These are phyloP conservation scores for Phanerochaete sordida DNA, from an alignment of 768 basidiomycete species.

Conservation along the genomic window DNA sequence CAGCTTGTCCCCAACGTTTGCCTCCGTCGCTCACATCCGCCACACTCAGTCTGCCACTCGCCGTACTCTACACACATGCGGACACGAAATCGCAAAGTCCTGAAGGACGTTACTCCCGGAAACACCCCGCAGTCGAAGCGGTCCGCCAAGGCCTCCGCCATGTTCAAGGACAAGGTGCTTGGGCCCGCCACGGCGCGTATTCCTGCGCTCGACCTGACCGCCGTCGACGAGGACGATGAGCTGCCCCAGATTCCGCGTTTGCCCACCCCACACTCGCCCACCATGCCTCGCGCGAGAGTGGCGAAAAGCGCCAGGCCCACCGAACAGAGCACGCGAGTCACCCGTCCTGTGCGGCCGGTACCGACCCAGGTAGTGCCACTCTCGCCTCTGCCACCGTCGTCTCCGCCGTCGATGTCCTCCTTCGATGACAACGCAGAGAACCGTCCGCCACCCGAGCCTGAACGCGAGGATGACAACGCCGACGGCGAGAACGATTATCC, in stretches of 20 bases:
- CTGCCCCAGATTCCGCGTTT: neutral
- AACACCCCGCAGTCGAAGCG: constrained; percentile 21
- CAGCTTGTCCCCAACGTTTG: neutral
- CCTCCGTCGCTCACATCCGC: neutral
- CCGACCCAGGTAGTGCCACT: constrained; percentile 6
- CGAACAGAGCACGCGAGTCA: neutral
- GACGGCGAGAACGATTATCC: constrained; percentile 1
- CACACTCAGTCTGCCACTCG: neutral
- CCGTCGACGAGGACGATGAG: neutral
- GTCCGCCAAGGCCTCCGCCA: neutral
- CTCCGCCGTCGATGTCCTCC: constrained; percentile 18
- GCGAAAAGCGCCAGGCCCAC: neutral
- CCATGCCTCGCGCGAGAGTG: neutral
- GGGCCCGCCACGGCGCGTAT: neutral
- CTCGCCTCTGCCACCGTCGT: constrained; percentile 26
- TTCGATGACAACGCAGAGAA: constrained; percentile 3
- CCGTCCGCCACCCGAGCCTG: neutral
- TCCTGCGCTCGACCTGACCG: constrained; percentile 12
- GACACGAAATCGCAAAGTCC: constrained; percentile 10
- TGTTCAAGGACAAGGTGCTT: neutral
- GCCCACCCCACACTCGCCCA: neutral
- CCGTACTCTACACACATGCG: neutral
- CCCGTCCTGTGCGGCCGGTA: neutral
- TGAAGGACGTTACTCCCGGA: constrained; percentile 24
- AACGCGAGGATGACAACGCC: neutral